These are phyloP conservation scores for Suhomyces canberraensis DNA, from an alignment of 805 yeast species.

Conservation along the genomic window DNA sequence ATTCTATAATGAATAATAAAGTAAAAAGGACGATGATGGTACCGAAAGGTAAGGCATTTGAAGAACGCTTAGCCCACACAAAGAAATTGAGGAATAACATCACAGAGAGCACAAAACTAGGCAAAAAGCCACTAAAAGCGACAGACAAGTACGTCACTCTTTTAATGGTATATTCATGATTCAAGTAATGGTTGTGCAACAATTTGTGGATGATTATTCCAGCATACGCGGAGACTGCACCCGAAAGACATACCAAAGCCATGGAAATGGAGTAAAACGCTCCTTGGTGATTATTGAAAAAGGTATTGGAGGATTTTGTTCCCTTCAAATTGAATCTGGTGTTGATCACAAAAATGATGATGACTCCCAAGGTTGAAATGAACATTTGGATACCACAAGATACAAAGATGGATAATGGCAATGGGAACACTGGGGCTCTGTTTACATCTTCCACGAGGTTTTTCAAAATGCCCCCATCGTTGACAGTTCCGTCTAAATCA, in stretches of 20 bases:
- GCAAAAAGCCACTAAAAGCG: conserved; percentile 36
- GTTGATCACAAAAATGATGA: conserved; percentile 46
- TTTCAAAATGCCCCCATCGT: conserved; percentile 20
- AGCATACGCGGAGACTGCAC: conserved; percentile 69
- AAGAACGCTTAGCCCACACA: conserved; percentile 73
- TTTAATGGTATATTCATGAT: conserved; percentile 14
- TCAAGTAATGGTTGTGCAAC: conserved; percentile 43
- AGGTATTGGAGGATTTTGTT: conserved; percentile 43
- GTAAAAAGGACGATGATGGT: conserved; percentile 60
- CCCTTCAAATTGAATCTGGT: conserved; percentile 22
- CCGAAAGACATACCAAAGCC: conserved; percentile 62
- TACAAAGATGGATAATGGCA: conserved; percentile 52
- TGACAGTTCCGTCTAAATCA: conserved; percentile 4
- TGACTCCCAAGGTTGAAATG: conserved; percentile 61
- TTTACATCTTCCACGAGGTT: conserved; percentile 52
- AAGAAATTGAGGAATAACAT: conserved; percentile 60
- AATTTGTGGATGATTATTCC: conserved; percentile 62
- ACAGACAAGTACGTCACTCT: conserved; percentile 18
- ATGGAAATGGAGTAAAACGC: conserved; percentile 62
- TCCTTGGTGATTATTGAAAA: conserved; percentile 66
- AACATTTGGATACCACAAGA: conserved; percentile 76
- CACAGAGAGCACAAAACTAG: conserved; percentile 48
- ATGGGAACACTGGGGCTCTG: conserved; percentile 46
- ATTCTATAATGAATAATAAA: conserved; percentile 60
- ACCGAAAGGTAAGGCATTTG: conserved; percentile 75